These are phyloP conservation scores for Tremella mesenterica DNA, from an alignment of 768 basidiomycete species.

Conservation along the genomic window DNA sequence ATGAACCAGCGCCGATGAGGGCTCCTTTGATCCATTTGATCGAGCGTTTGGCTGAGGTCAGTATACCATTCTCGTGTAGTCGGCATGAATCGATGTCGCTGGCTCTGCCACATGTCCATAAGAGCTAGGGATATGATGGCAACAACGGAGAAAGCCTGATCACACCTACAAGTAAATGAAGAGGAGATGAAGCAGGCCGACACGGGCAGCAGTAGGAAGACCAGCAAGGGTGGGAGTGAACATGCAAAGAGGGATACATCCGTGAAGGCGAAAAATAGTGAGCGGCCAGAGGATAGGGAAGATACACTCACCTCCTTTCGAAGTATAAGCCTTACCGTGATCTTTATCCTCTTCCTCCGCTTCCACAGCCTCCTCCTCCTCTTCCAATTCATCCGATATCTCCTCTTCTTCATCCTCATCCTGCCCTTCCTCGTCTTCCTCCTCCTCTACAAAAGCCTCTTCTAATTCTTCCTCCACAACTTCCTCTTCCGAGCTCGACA, in stretches of 20 bases:
- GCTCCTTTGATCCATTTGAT: slow-evolving; percentile 97
- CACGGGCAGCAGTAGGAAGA: background rate
- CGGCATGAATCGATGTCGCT: too few species aligned
- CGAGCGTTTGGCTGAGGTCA: slow-evolving; percentile 48
- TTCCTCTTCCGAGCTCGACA: slow-evolving; percentile 44
- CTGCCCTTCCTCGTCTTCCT: slow-evolving; percentile 18
- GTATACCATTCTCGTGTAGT: background rate
- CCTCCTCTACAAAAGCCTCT: slow-evolving; percentile 15
- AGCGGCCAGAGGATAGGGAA: background rate
- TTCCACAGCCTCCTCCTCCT: slow-evolving; percentile 17
- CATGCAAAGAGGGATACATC: background rate
- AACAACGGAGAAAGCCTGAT: too few species aligned
- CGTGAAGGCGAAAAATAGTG: background rate
- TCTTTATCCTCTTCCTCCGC: slow-evolving; percentile 32
- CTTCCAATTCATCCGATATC: slow-evolving; percentile 45
- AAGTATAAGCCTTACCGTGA: slow-evolving; percentile 51
- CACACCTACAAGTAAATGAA: background rate
- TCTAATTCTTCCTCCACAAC: slow-evolving; percentile 8
- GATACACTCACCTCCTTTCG: slow-evolving; percentile 50
- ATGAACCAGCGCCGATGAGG: slow-evolving; percentile 87
- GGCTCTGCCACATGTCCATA: too few species aligned
- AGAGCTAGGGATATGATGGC: background rate
- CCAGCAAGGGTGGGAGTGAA: background rate
- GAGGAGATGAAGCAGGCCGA: background rate
- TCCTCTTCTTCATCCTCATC: slow-evolving; percentile 16